These are phyloP conservation scores for Phytomonas francai DNA, from an alignment of 208 protist genomes.

Conservation along the genomic window DNA sequence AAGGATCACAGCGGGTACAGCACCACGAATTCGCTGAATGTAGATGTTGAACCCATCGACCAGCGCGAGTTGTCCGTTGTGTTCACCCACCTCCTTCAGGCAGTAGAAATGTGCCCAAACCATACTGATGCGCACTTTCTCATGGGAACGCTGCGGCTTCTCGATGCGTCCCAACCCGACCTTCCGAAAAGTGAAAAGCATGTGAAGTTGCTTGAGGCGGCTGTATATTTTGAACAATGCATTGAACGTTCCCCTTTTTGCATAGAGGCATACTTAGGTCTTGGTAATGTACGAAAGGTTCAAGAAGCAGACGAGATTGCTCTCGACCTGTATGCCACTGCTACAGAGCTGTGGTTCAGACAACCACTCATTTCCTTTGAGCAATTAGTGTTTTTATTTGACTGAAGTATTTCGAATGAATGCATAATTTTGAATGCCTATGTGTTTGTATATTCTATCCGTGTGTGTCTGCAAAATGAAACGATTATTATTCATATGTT, in stretches of 20 bases:
- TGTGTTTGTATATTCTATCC: conserved; percentile 3
- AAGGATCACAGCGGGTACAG: background rate
- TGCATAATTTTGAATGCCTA: background rate
- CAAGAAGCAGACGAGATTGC: conserved; percentile 44
- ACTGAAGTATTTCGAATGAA: conserved; percentile 11
- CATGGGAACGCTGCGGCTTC: conserved; percentile 35
- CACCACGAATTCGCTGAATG: conserved; percentile 12
- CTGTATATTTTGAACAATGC: conserved; percentile 37
- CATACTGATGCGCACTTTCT: conserved; percentile 48
- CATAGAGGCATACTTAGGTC: conserved; percentile 38
- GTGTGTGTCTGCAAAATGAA: background rate
- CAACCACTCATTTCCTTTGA: conserved; percentile 55
- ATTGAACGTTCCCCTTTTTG: conserved; percentile 27
- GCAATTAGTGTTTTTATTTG: conserved; percentile 54
- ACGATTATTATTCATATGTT: conserved; percentile 5
- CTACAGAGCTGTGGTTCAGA: conserved; percentile 32
- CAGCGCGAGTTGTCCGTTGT: conserved; percentile 16
- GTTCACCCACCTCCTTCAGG: conserved; percentile 28
- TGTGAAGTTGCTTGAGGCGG: conserved; percentile 40
- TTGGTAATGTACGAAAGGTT: conserved; percentile 53
- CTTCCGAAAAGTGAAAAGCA: conserved; percentile 20
- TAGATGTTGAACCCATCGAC: background rate
- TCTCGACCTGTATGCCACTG: conserved; percentile 53
- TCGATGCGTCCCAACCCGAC: conserved; percentile 36
- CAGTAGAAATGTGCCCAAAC: conserved; percentile 30